Percentiles rank a stretch among this genome's conserved stretches.
Evolutionary conservation across 2,329 filamentous ascomycete species (phyloP).

Genomic region (Alternaria novae-zelandiae): DNA sequence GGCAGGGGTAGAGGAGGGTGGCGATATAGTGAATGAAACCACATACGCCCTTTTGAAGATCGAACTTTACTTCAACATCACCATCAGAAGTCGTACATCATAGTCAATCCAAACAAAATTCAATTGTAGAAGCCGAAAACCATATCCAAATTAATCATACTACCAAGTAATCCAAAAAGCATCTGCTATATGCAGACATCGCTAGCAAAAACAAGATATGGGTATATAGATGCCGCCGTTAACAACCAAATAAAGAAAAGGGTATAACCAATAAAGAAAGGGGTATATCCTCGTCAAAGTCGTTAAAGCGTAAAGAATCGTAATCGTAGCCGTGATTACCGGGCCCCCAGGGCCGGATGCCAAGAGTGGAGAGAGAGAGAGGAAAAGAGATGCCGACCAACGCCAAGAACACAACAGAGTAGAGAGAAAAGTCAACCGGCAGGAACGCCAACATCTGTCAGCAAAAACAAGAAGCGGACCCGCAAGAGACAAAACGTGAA

Average conservation of each 20-base stretch:
- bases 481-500: not conserved
- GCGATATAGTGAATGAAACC: not conserved
- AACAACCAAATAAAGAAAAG: constrained; percentile 6
- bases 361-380: constrained; percentile 4
- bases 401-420: not conserved
- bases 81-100: not conserved
- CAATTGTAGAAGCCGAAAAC: not conserved
- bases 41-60: not conserved
- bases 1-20: not conserved
- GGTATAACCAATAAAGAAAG: constrained; percentile 3
- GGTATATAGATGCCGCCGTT: constrained; percentile 10
- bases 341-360: constrained; percentile 5
- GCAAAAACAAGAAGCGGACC: not conserved
- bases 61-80: not conserved
- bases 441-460: not conserved
- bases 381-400: not conserved
- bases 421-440: not conserved
- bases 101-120: not conserved
- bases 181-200: not conserved
- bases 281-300: constrained; percentile 12
- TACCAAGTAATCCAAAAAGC: not conserved
- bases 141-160: constrained; percentile 3
- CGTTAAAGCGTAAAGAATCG: constrained; percentile 14
- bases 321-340: constrained; percentile 11
- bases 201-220: constrained; percentile 6